Base-by-base conservation (phyloP, 2,329 filamentous ascomycete genomes). In the Fusarium sp. region DNA sequence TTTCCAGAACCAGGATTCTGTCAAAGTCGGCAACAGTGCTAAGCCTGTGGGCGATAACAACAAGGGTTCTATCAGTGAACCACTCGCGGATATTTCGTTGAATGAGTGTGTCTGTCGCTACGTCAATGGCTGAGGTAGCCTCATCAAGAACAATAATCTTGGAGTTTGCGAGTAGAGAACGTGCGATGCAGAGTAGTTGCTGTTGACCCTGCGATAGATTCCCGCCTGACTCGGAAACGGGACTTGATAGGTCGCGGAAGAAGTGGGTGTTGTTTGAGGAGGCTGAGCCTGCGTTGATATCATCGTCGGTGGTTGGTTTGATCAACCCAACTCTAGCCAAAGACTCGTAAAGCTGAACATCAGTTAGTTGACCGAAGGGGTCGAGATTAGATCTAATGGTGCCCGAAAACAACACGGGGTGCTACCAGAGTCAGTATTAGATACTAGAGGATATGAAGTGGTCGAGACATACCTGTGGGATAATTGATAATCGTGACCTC, bases 131-230 rank as follows among this genome's bases (percentile, higher is more conserved):
- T 1, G 86, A 89, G 0, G 91, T 93, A 0, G 91, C 91, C 79
- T 93, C 91, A 75, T 94, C 91, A 0, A 93, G 85, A 1, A 93
- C 87, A 85, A 94, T 90, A 70, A 94, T 87, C 72, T 90, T 90
- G 1, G 91, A 90, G 0, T 88, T 84, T 0, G 86, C 84, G 11
- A 92, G 87, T 69, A 93, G 91, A 42, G 89, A 90, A 42, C 88
- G 88, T 0, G 90, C 90, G 3, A 93, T 86, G 70, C 90, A 92
- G 44, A 93, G 85, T 0, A 93, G 87, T 77, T 93, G 91, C 1
- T 90, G 86, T 78, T 93, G 90, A 18, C 91, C 90, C 74, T 92
- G 90, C 0, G 89, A 91, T 3, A 93, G 82, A 74, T 93, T 93
- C 2, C 90, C 83, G 0, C 91, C 91, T 8, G 89, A 90, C 76